These are phyloP conservation scores for Xylariaceae sp. DNA, from an alignment of 2,329 filamentous ascomycete genomes.

Conservation along the genomic window DNA sequence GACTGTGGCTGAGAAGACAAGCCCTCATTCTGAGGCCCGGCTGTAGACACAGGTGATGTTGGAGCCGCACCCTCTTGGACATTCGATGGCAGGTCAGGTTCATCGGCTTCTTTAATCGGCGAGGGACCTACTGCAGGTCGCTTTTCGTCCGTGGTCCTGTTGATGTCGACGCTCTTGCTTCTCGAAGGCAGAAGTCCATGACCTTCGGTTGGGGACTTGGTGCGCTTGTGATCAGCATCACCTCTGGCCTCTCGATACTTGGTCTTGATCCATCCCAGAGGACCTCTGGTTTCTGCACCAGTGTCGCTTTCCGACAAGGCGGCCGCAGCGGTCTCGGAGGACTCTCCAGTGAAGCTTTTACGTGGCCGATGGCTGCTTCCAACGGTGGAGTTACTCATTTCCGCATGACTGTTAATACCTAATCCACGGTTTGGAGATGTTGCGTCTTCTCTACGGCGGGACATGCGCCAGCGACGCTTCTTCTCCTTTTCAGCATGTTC, in stretches of 20 bases:
- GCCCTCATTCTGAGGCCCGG: conserved; percentile 25
- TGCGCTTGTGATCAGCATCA: conserved; percentile 50
- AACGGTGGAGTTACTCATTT: conserved; percentile 64
- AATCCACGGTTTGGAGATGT: conserved; percentile 43
- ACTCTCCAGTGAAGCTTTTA: conserved; percentile 50
- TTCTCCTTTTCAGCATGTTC: conserved; percentile 61
- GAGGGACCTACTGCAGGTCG: conserved; percentile 8
- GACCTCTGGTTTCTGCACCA: conserved; percentile 46
- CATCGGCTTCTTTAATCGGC: conserved; percentile 7
- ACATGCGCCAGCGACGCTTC: conserved; percentile 69
- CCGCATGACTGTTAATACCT: conserved; percentile 61
- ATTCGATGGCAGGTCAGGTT: conserved; percentile 9
- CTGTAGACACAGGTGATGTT: conserved; percentile 25
- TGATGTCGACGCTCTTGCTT: conserved; percentile 48
- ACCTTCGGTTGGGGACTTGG: conserved; percentile 51
- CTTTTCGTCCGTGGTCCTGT: conserved; percentile 38
- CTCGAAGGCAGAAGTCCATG: conserved; percentile 34
- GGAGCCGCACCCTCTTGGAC: conserved; percentile 27
- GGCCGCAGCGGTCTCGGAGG: conserved; percentile 41
- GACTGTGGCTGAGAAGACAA: conserved; percentile 21
- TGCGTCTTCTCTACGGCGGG: conserved; percentile 60
- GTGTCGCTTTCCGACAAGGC: conserved; percentile 36
- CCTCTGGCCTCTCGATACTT: conserved; percentile 60
- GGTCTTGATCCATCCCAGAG: conserved; percentile 56
- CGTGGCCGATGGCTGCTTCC: conserved; percentile 53